Evolutionary conservation across 306 rosid genomes (phyloP).

Genomic region (Fragaria vesca): DNA sequence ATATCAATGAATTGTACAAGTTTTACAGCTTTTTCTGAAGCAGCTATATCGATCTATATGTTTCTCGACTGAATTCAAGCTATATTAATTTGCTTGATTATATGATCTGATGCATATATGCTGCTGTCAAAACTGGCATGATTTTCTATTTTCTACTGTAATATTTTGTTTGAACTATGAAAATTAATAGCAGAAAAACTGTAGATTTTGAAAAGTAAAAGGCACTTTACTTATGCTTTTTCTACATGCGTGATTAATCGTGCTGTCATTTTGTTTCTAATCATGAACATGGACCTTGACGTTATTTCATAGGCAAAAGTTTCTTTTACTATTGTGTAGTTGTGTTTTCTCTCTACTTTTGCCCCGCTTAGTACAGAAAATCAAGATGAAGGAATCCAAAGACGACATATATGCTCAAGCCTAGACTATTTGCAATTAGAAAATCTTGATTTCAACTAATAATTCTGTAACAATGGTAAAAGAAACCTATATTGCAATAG

Average conservation of each 20-base stretch:
- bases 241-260: slow-evolving; percentile 26
- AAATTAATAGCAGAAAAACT: background rate
- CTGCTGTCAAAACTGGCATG: background rate
- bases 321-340: slow-evolving; percentile 22
- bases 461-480: no score
- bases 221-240: slow-evolving; percentile 2
- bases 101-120: background rate
- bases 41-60: background rate
- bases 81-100: background rate
- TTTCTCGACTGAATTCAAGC: background rate
- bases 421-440: background rate
- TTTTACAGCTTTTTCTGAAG: background rate
- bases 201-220: slow-evolving; percentile 2
- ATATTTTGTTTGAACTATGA: background rate
- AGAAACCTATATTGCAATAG: no score
- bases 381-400: no score
- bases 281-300: slow-evolving; percentile 27
- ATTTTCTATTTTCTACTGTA: background rate
- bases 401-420: background rate
- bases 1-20: background rate
- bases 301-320: slow-evolving; percentile 37
- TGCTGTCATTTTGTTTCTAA: slow-evolving; percentile 44
- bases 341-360: slow-evolving; percentile 16
- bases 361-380: no score
- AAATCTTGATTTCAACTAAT: no score